phyloP scores from a whole-genome alignment of 371 early-diverging fungal genomes.

The Syncephalastrum contaminatum region DNA sequence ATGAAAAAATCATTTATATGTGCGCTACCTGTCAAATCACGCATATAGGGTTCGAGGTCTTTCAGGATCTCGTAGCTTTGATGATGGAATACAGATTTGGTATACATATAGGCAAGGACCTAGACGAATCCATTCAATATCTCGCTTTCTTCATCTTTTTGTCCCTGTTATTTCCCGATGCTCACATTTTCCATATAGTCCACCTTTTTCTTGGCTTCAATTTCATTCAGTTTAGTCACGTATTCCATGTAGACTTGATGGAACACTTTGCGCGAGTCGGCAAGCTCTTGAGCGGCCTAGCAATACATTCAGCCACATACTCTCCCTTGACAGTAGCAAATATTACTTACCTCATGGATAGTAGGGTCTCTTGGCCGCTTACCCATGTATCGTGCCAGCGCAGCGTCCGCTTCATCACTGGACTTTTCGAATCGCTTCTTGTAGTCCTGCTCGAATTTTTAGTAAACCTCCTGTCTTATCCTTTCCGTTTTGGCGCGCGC shows the following conservation, averaged over 20 bases:
- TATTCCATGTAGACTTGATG: conserved; percentile 69
- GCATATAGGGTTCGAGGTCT: conserved; percentile 78
- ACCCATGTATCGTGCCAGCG: conserved; percentile 59
- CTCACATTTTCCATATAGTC: conserved; percentile 77
- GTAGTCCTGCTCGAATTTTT: conserved; percentile 42
- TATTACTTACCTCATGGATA: conserved; percentile 49
- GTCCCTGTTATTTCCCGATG: background rate
- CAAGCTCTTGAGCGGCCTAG: conserved; percentile 60
- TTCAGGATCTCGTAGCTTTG: conserved; percentile 72
- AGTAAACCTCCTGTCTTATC: background rate
- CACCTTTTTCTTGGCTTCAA: conserved; percentile 67
- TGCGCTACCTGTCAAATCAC: conserved; percentile 57
- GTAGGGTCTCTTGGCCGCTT: conserved; percentile 61
- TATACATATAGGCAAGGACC: conserved; percentile 71
- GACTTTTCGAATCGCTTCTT: conserved; percentile 63
- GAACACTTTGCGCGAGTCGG: conserved; percentile 58
- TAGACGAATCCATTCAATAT: conserved; percentile 5
- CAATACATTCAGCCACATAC: background rate
- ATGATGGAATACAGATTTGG: conserved; percentile 74
- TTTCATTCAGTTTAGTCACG: conserved; percentile 62
- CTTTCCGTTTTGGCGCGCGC: background rate
- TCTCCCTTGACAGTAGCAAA: too few species aligned
- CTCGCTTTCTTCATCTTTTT: background rate
- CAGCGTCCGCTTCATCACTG: conserved; percentile 66
- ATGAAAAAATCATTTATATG: conserved; percentile 4